Percentiles rank a stretch among this genome's conserved stretches.
These are phyloP conservation scores for Apiotrichum brassicae DNA, from an alignment of 1,284 basidiomycete genomes.

Conservation along the genomic window DNA sequence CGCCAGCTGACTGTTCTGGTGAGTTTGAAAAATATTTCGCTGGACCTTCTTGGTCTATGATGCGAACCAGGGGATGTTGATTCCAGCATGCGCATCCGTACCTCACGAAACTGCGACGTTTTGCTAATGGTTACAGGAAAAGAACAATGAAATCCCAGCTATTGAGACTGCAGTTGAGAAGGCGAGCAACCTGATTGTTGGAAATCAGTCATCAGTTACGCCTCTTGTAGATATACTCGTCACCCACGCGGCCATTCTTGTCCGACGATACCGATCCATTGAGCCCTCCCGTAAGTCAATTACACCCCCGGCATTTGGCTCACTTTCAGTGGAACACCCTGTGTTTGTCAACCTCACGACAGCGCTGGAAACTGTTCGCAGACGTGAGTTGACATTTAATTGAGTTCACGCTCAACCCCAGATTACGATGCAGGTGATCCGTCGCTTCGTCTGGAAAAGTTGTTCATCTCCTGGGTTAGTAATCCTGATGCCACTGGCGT, in stretches of 20 bases:
- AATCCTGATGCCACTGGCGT: too few relatives aligned
- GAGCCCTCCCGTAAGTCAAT: constrained; percentile 4
- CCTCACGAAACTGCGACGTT: too few relatives aligned
- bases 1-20: constrained; percentile 25
- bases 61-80: too few relatives aligned
- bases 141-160: neutral
- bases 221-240: constrained; percentile 15
- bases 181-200: constrained; percentile 10
- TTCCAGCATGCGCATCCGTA: too few relatives aligned
- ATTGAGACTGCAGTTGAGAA: constrained; percentile 10
- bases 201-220: constrained; percentile 4
- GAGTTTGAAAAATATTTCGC: constrained; percentile 43
- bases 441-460: constrained; percentile 70
- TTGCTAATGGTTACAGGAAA: constrained; percentile 4
- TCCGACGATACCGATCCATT: constrained; percentile 9
- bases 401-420: too few relatives aligned
- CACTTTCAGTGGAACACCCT: constrained; percentile 13
- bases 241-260: constrained; percentile 11
- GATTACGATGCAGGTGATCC: constrained; percentile 53
- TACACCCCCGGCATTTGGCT: constrained; percentile 19
- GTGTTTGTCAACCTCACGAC: constrained; percentile 11
- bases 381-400: constrained; percentile 41
- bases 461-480: constrained; percentile 63
- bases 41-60: too few relatives aligned
- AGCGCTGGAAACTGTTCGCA: constrained; percentile 26